Evolutionary conservation across 257 asterid species (phyloP).

Genomic region (Solanum rostratum): DNA sequence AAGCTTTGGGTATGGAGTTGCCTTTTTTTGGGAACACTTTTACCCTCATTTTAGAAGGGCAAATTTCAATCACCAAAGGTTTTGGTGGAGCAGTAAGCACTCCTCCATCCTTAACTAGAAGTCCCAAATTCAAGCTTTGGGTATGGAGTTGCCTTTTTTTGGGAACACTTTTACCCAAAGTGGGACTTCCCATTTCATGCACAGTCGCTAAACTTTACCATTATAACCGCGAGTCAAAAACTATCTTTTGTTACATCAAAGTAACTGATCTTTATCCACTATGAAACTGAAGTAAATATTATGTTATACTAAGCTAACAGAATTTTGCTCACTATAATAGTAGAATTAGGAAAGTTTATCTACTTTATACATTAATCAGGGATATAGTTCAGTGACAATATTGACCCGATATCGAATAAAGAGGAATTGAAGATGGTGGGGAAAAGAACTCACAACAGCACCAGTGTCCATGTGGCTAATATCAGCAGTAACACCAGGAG

Average conservation of each 20-base stretch:
- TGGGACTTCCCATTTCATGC: not conserved
- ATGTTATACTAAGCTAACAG: not conserved
- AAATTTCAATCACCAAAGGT: not conserved
- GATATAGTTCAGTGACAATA: not conserved
- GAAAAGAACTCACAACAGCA: conserved; percentile 52
- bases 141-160: not conserved
- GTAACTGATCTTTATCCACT: not conserved
- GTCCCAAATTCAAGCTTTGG: not conserved
- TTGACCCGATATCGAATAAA: not conserved
- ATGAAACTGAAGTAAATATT: not conserved
- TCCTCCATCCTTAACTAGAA: not conserved
- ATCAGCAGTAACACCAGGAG: conserved; percentile 98
- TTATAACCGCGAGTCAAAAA: not conserved
- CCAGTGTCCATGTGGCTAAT: conserved; percentile 96
- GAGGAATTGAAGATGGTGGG: not conserved
- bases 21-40: not conserved
- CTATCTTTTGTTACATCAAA: not conserved
- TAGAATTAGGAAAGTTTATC: not conserved
- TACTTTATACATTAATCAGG: not conserved
- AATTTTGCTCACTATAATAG: not conserved
- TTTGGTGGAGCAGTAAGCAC: not conserved
- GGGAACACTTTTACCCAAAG: not conserved
- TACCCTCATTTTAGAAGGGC: not conserved
- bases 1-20: not conserved
- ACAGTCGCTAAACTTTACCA: not conserved